Evolutionary conservation across 768 basidiomycete genomes (phyloP), one percentile per base, ranked within the genome.

Genomic region (Cystoderma amianthinum): DNA sequence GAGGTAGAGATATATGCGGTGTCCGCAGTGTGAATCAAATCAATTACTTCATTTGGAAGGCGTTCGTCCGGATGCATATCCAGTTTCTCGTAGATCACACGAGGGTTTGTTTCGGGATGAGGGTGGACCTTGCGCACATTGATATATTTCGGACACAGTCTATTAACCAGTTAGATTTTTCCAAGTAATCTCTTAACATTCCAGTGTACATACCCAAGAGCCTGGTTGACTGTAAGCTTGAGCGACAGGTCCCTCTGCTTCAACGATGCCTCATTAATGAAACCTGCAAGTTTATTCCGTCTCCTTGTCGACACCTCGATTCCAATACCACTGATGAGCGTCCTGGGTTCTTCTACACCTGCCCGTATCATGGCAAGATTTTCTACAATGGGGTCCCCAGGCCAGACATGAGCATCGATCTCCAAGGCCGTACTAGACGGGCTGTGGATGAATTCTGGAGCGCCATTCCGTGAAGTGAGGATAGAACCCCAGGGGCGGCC

Each of bases 101-200:
- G 52, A 1, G 71, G 67, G 20, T 47, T 28, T 1, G 61, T 59
- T 13, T 60, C 41, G 2, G 62, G 48, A 49, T 63, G 52, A 5
- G 68, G 49, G 15, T 56, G 45, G 9, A 78, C 56, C 19, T 71
- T 56, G n/a, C 71, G 64, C 17, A 68, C 47, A 36, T 64, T 74
- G 55, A 76, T 78, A 45, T 77, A 77, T 45, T 76, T 77, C 5
- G 75, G 76, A 47, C 73, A 77, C 38, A 72, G 71, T 33, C 76
- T 76, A 39, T 17, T 12, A 7, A 36, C 34, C 12, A 19, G 18
- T 15, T 7, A 36, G 3, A 35, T 20, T 28, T 24, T 23, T 18
- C 30, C 12, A 9, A 33, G 32, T 30, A 10, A 23, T 11, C n/a
- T n/a, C n/a, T 6, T 23, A 35, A 42, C 28, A 17, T 34, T 24